Conservation (phyloP, 2,329 filamentous ascomycete species). For the Rugonectria rugulosa region DNA sequence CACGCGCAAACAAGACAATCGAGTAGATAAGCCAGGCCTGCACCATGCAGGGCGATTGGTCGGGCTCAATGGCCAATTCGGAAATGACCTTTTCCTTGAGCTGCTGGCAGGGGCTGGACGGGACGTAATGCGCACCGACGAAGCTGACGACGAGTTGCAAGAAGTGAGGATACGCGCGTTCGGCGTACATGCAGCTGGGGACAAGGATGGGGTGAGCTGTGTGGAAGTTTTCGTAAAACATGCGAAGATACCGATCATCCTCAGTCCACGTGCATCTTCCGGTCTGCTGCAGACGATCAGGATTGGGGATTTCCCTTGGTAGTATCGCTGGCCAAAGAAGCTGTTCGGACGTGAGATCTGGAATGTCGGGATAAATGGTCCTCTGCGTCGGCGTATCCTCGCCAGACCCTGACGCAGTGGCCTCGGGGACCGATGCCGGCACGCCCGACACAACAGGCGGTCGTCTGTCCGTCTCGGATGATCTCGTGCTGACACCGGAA, state of each 20-base stretch:
- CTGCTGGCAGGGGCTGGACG: constrained; percentile 17
- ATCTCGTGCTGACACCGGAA: background rate
- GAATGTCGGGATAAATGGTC: background rate
- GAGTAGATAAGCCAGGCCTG: constrained; percentile 13
- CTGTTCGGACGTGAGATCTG: background rate
- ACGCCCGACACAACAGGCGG: background rate
- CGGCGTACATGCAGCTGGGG: constrained; percentile 24
- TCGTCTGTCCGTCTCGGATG: background rate
- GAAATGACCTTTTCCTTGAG: background rate
- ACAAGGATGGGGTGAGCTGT: constrained; percentile 31
- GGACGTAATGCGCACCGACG: constrained; percentile 29
- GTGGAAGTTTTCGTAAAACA: constrained; percentile 36
- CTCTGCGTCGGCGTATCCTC: background rate
- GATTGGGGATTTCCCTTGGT: background rate
- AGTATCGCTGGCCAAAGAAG: constrained; percentile 10
- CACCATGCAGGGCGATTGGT: constrained; percentile 11
- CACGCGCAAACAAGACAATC: constrained; percentile 8
- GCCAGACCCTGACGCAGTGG: background rate
- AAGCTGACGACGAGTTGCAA: constrained; percentile 30
- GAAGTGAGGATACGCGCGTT: constrained; percentile 16
- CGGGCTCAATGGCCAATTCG: background rate
- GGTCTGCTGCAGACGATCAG: background rate
- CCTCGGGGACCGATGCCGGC: background rate
- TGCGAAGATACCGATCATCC: constrained; percentile 25
- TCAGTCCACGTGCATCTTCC: constrained; percentile 12